These are phyloP conservation scores for Aureobasidium sp. DNA, from an alignment of 2,329 filamentous ascomycete species.

Conservation along the genomic window DNA sequence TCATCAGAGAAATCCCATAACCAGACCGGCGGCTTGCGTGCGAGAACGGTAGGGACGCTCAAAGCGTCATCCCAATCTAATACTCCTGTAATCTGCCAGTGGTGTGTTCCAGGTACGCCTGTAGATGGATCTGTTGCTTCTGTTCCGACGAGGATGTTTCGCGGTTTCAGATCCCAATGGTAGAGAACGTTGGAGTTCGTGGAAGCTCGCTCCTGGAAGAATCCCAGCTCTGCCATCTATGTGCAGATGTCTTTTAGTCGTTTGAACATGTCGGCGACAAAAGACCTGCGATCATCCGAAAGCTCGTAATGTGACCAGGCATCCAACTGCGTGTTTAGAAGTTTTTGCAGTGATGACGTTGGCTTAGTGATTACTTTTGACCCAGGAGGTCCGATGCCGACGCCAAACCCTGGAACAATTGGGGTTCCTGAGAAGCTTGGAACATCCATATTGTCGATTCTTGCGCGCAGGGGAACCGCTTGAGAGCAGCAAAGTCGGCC, in stretches of 20 bases:
- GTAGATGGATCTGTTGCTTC: not conserved
- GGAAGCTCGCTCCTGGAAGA: not conserved
- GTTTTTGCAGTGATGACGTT: not conserved
- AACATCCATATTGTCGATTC: not conserved
- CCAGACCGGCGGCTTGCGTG: not conserved
- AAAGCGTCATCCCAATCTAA: not conserved
- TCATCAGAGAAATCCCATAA: not conserved
- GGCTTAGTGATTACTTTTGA: not conserved
- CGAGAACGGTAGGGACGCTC: not conserved
- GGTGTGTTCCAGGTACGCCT: not conserved
- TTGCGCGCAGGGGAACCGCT: not conserved
- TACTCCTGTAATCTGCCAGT: not conserved
- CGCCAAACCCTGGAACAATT: not conserved
- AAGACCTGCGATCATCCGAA: not conserved
- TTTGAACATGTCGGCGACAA: not conserved
- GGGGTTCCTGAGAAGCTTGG: too few species aligned
- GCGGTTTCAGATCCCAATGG: not conserved
- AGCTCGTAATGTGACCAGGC: not conserved
- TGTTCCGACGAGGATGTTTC: not conserved
- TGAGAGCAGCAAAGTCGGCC: not conserved
- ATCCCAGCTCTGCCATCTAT: not conserved
- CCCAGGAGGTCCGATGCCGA: not conserved
- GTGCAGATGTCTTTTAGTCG: not conserved
- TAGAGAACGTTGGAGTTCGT: not conserved
- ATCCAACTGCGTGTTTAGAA: not conserved